Evolutionary conservation across 2,329 filamentous ascomycete species (phyloP).

Genomic region (Cladorrhinum sp.): DNA sequence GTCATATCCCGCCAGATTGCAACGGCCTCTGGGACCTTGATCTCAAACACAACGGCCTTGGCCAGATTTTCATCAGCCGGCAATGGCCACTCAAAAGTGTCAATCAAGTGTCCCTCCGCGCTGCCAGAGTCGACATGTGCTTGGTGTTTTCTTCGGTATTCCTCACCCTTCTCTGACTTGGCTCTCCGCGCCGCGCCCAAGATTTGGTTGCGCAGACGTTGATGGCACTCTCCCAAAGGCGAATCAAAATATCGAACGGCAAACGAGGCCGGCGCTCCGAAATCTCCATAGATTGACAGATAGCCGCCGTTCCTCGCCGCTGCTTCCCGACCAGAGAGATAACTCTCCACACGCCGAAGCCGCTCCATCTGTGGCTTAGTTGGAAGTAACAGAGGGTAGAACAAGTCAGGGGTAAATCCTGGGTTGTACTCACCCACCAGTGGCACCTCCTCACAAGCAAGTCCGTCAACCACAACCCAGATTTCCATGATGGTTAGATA

Average conservation of each 20-base stretch:
- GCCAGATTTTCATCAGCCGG: background rate
- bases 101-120: background rate
- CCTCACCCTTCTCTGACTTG: background rate
- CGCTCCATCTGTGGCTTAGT: slow-evolving; percentile 15
- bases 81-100: slow-evolving; percentile 16
- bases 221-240: slow-evolving; percentile 11
- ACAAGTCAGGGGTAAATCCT: background rate
- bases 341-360: slow-evolving; percentile 9
- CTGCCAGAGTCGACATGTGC: background rate
- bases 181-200: background rate
- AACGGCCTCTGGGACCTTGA: slow-evolving; percentile 6
- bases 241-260: slow-evolving; percentile 16
- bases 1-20: slow-evolving; percentile 12
- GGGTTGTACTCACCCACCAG: slow-evolving; percentile 21
- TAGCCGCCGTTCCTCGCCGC: slow-evolving; percentile 1
- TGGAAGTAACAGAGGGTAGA: slow-evolving; percentile 13
- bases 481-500: slow-evolving; percentile 21
- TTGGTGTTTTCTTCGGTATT: background rate
- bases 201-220: slow-evolving; percentile 3
- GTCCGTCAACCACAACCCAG: slow-evolving; percentile 18
- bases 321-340: slow-evolving; percentile 1
- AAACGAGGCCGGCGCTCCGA: slow-evolving; percentile 15
- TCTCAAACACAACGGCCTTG: slow-evolving; percentile 16
- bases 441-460: slow-evolving; percentile 11
- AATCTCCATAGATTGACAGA: background rate